Evolutionary conservation across 768 basidiomycete species (phyloP), one percentile per base, ranked within the genome.

Genomic region (Suillus paluster): DNA sequence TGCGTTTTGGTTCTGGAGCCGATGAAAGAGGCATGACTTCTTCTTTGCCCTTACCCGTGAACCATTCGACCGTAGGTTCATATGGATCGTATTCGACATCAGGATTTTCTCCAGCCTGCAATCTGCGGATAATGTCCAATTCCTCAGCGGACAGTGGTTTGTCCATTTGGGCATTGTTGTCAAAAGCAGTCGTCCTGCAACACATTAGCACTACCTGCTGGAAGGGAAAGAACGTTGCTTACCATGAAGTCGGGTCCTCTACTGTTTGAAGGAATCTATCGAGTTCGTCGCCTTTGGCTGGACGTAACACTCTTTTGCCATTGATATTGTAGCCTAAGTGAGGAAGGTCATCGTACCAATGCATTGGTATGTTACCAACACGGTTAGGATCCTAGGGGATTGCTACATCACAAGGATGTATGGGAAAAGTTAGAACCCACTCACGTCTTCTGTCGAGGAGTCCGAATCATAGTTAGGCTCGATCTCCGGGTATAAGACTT

Each of bases 271-370:
- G 78, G 80, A 99, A 99, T 75, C 93, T 97, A 81, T 99, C 97
- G 57, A 99, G 79, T 75, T 99, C 97, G 71, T 99, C 97, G 48
- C 95, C 95, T 68, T 90, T 88, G 46, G 95, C 97, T 14, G 97
- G 96, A 58, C 95, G 90, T 65, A 99, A 83, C 53, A 99, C 89
- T 73, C 90, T 90, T 79, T 94, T 97, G 58, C 97, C 97, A 73
- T 95, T 86, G 68, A 99, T 88, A 75, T 95, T 87, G 78, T 99
- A 99, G 50, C 97, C 97, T 71, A 99, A 85, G 77, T 99, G 97
- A n/a, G 97, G 97, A 67, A 99, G 81, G 80, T 99, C 96, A 73
- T 99, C 97, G 75, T 99, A 99, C 95, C 97, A 99, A 71, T 99
- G 95, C 84, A 91, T 90, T 50, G 97, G 97, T 64, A 99, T 81